phyloP scores from a whole-genome alignment of 2,329 filamentous ascomycete species.

The Colletotrichum sp. region DNA sequence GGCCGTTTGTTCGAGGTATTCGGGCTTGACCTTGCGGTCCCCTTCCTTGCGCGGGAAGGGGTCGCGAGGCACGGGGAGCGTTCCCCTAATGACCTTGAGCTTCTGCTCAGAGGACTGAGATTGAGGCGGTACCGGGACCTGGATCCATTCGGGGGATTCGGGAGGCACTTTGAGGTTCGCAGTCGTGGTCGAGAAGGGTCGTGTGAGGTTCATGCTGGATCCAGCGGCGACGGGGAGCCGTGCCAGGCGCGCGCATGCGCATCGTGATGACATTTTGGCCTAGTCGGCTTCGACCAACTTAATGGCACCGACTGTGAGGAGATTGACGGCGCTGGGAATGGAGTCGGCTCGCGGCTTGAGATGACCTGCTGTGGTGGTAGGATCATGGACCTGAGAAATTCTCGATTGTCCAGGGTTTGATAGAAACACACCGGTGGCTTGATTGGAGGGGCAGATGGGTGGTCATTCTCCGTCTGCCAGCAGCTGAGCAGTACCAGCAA shows the following conservation, averaged over 20 bases:
- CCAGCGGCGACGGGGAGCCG: conserved; percentile 7
- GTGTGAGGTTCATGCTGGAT: conserved; percentile 19
- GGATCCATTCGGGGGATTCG: conserved; percentile 87
- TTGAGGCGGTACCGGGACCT: conserved; percentile 79
- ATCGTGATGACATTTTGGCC: conserved; percentile 19
- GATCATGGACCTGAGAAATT: conserved; percentile 22
- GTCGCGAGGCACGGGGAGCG: conserved; percentile 81
- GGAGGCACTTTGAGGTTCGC: conserved; percentile 56
- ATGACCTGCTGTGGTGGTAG: neutral
- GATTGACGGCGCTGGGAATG: neutral
- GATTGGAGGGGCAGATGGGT: neutral
- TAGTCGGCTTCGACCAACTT: neutral
- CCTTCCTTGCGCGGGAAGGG: conserved; percentile 69
- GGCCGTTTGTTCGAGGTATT: conserved; percentile 66
- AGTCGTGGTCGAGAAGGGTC: conserved; percentile 37
- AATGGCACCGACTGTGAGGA: neutral
- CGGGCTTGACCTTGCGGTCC: conserved; percentile 62
- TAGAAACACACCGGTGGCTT: neutral
- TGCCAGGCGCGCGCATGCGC: conserved; percentile 15
- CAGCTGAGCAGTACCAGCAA: neutral
- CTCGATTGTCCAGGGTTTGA: conserved; percentile 9
- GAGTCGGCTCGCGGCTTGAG: conserved; percentile 1
- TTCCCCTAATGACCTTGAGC: conserved; percentile 68
- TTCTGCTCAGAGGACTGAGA: conserved; percentile 68
- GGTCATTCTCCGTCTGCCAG: neutral